Conservation (phyloP, 2,329 filamentous ascomycete genomes). For the Achaetomium macrosporum region DNA sequence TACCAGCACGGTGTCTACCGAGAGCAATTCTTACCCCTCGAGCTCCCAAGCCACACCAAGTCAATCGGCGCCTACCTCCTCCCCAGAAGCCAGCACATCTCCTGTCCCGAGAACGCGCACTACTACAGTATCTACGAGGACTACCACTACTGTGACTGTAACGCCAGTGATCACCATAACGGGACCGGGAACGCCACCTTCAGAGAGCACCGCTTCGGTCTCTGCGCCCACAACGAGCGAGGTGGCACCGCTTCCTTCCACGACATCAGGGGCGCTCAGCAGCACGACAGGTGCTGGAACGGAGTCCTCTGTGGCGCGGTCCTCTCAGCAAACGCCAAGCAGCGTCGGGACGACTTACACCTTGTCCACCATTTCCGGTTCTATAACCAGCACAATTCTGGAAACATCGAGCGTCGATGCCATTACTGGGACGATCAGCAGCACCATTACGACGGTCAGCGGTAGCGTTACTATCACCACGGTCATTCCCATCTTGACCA, state of each 20-base stretch:
- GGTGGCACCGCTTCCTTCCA: constrained; percentile 5
- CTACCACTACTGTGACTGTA: not conserved
- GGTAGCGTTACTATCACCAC: constrained; percentile 1
- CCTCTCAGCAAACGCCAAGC: not conserved
- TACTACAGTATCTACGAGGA: not conserved
- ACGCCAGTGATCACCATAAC: not conserved
- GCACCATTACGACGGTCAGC: not conserved
- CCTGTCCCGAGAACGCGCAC: not conserved
- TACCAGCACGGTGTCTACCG: not conserved
- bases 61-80: not conserved
- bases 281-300: not conserved
- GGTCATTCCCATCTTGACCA: not conserved
- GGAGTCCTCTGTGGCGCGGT: not conserved
- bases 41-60: not conserved
- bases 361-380: not conserved
- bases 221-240: not conserved
- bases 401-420: constrained; percentile 9
- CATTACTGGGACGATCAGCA: constrained; percentile 3
- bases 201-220: constrained; percentile 4
- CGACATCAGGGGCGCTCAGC: constrained; percentile 4
- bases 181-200: not conserved
- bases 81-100: not conserved
- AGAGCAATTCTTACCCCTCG: constrained; percentile 4
- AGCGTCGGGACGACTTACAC: not conserved
- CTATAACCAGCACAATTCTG: not conserved